phyloP scores from a whole-genome alignment of 352 stramenopile species.

The Phytophthora macrochlamydospora region DNA sequence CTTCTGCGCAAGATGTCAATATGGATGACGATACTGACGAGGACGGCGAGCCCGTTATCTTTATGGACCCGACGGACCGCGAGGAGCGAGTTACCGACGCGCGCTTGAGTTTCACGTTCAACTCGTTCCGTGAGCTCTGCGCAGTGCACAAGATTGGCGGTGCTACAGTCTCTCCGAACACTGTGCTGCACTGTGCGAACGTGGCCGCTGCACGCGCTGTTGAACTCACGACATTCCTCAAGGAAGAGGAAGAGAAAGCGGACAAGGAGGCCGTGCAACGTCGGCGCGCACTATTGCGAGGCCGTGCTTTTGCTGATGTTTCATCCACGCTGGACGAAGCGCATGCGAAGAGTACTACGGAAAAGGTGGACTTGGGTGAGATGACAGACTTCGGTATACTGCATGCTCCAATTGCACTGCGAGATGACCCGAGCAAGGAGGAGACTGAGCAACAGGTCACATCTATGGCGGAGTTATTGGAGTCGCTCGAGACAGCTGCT shows the following conservation, averaged over 20 bases:
- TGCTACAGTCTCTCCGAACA: constrained; percentile 58
- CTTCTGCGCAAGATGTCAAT: constrained; percentile 3
- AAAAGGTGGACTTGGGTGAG: constrained; percentile 72
- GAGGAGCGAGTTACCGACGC: constrained; percentile 91
- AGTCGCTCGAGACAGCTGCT: constrained; percentile 71
- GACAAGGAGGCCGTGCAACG: constrained; percentile 69
- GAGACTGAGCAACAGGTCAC: constrained; percentile 59
- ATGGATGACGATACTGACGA: constrained; percentile 29
- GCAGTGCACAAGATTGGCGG: constrained; percentile 91
- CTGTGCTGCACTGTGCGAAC: constrained; percentile 80
- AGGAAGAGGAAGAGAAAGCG: constrained; percentile 75
- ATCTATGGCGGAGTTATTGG: constrained; percentile 76
- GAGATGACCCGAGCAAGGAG: constrained; percentile 60
- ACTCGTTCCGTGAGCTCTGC: constrained; percentile 92
- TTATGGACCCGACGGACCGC: constrained; percentile 89
- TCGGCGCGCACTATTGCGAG: constrained; percentile 72
- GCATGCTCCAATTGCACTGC: constrained; percentile 76
- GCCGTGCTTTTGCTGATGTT: constrained; percentile 70
- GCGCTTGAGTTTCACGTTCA: constrained; percentile 90
- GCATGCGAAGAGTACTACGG: constrained; percentile 34
- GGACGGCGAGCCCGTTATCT: constrained; percentile 59
- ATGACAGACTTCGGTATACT: constrained; percentile 85
- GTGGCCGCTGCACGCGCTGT: constrained; percentile 79
- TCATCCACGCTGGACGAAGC: constrained; percentile 44
- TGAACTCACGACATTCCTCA: constrained; percentile 80